phyloP scores from a whole-genome alignment of 2,329 filamentous ascomycete species.

The Pseudohalonectria lignicola region DNA sequence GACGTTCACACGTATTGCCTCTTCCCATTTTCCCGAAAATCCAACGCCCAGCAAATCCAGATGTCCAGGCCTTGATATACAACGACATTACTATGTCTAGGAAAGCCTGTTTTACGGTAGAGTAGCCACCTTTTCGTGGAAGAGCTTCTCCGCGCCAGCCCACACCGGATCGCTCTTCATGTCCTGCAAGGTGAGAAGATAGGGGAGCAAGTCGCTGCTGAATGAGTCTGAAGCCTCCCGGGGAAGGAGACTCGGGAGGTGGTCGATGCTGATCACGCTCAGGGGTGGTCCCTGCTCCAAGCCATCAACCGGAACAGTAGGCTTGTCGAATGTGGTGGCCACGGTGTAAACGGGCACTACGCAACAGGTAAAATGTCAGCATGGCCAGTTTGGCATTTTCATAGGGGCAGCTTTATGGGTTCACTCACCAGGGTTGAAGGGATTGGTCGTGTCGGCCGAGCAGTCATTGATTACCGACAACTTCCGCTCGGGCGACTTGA shows the following conservation, averaged over 20 bases:
- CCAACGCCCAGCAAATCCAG: too few species aligned
- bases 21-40: too few species aligned
- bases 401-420: conserved; percentile 10
- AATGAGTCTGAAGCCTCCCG: conserved; percentile 80
- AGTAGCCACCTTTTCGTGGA: conserved; percentile 62
- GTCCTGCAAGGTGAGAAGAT: conserved; percentile 67
- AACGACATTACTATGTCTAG: too few species aligned
- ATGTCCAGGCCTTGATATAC: too few species aligned
- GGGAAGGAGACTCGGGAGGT: conserved; percentile 72
- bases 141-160: conserved; percentile 74
- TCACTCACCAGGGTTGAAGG: conserved; percentile 40
- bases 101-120: conserved; percentile 9
- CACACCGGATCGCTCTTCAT: conserved; percentile 66
- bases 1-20: too few species aligned
- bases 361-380: not conserved
- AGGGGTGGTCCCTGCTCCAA: conserved; percentile 46
- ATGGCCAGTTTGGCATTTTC: too few species aligned
- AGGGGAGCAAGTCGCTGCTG: conserved; percentile 66
- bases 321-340: conserved; percentile 78
- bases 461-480: conserved; percentile 77
- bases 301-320: conserved; percentile 67
- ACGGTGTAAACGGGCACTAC: conserved; percentile 68
- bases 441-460: conserved; percentile 62
- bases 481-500: conserved; percentile 57
- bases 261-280: conserved; percentile 79